A percentile compares a stretch with the other conserved stretches of the same genome.
Conservation (phyloP, 345 rosid species). For the Gossypium thurberi region DNA sequence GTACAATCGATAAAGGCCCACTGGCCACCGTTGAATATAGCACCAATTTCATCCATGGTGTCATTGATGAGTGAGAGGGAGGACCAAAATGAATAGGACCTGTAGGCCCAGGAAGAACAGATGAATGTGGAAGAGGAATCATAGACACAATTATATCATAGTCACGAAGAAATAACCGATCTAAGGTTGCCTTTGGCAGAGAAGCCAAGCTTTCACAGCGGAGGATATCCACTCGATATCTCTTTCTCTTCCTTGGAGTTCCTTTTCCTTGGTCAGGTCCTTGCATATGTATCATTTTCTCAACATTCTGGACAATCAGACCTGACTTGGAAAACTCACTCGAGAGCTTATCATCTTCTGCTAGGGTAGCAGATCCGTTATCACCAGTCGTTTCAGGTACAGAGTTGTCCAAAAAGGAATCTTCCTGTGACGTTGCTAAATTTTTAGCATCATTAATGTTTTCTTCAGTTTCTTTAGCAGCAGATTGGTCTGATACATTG, state of each 20-base stretch:
- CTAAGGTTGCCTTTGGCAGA: slow-evolving; percentile 77
- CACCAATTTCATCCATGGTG: slow-evolving; percentile 97
- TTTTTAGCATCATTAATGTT: slow-evolving; percentile 27
- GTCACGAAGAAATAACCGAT: slow-evolving; percentile 86
- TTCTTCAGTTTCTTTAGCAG: slow-evolving; percentile 20
- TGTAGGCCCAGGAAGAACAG: slow-evolving; percentile 86
- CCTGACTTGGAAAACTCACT: slow-evolving; percentile 33
- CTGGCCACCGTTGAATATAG: slow-evolving; percentile 64
- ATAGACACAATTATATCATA: slow-evolving; percentile 86
- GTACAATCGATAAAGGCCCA: slow-evolving; percentile 86
- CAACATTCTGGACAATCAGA: slow-evolving; percentile 33
- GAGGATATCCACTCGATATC: slow-evolving; percentile 82
- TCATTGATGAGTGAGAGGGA: slow-evolving; percentile 81
- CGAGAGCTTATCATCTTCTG: slow-evolving; percentile 32
- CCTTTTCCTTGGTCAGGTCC: slow-evolving; percentile 43
- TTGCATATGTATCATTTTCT: slow-evolving; percentile 36
- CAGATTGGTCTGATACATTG: slow-evolving; percentile 26
- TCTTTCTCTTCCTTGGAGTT: slow-evolving; percentile 48
- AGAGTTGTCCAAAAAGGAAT: slow-evolving; percentile 21
- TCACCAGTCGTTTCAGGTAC: slow-evolving; percentile 29
- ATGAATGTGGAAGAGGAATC: slow-evolving; percentile 78
- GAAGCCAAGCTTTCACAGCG: slow-evolving; percentile 99
- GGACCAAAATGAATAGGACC: slow-evolving; percentile 99
- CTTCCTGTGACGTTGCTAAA: slow-evolving; percentile 26
- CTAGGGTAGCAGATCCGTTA: slow-evolving; percentile 27